Base-by-base conservation (phyloP, 768 basidiomycete genomes). In the Phaffia tasmanica region DNA sequence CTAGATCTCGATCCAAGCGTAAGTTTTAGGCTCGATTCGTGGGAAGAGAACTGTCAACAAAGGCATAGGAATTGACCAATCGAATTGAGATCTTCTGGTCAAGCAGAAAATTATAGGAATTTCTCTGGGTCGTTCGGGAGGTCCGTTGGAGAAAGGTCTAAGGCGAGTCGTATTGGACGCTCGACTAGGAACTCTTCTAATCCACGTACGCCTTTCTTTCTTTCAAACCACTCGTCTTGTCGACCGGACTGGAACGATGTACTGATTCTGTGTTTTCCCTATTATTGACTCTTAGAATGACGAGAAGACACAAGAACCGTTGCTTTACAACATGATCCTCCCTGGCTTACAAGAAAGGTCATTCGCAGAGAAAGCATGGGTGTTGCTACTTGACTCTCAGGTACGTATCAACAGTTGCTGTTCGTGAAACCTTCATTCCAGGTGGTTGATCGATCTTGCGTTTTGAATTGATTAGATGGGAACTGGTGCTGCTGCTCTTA, bases 361-460 rank as follows among this genome's bases (percentile, higher is more conserved):
- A 60, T 78, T 79, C 48, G 90, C 92, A 2, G 76, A 79, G 68
- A 78, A 87, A 35, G 79, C 86, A 0, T 88, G 84, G 79, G 93
- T 95, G 0, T 87, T 95, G 74, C 76, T 99, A 15, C 80, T 97
- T 51, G 94, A 97, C 73, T 86, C 88, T 21, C 92, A 94, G 80
- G 88, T 84, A 72, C 21, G 73, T 63, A 18, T 16, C 23, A 7
- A 23, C 11, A 48, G 49, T 21, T 21, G 59, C 15, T 54, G 29
- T n/a, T 32, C 16, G 21, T 30, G 30, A 16, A 57, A 19, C 3
- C 18, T 23, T 9, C 14, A n/a, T n/a, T 47, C 46, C 35, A 62
- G 3, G 21, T 62, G 23, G 7, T 19, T 55, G 19, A 21, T 60
- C 49, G 18, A 50, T 3, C 1, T 9, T 62, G 4, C 35, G 15